phyloP scores from a whole-genome alignment of 306 rosid genomes.

The Lotus japonicus region DNA sequence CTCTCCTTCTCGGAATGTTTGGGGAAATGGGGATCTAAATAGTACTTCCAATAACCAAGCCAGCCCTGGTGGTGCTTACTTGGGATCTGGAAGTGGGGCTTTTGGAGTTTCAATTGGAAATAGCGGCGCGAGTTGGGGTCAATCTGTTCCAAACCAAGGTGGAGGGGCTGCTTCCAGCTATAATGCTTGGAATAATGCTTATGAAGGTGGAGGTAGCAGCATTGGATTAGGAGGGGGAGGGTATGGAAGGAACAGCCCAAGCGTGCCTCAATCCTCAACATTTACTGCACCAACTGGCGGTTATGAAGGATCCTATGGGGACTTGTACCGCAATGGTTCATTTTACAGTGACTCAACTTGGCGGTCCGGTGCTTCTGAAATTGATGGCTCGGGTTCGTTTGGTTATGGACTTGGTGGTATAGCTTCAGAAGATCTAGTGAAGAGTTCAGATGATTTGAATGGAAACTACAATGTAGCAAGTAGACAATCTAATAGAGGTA shows the following conservation, averaged over 20 bases:
- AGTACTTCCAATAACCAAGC: constrained; percentile 38
- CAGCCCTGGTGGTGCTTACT: constrained; percentile 42
- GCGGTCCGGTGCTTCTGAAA: constrained; percentile 68
- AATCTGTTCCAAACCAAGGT: constrained; percentile 37
- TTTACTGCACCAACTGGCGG: constrained; percentile 47
- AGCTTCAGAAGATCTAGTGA: constrained; percentile 55
- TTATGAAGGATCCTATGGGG: constrained; percentile 69
- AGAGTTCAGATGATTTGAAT: constrained; percentile 61
- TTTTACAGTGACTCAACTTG: constrained; percentile 65
- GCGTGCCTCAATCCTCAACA: constrained; percentile 38
- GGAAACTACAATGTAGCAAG: constrained; percentile 66
- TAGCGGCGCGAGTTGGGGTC: constrained; percentile 48
- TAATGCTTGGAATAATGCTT: constrained; percentile 38
- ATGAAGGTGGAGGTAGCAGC: constrained; percentile 53
- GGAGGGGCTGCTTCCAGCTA: constrained; percentile 55
- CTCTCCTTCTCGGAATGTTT: constrained; percentile 59
- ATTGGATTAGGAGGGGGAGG: constrained; percentile 57
- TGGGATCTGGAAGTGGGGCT: constrained; percentile 57
- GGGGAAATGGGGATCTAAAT: constrained; percentile 63
- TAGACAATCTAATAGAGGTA: constrained; percentile 92
- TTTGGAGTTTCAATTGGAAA: constrained; percentile 70
- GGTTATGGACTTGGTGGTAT: constrained; percentile 58
- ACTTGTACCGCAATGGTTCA: constrained; percentile 46
- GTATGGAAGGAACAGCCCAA: constrained; percentile 60
- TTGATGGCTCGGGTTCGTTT: constrained; percentile 63